Evolutionary conservation across 2,329 filamentous ascomycete genomes (phyloP).

Genomic region (Ophiostoma populinum): DNA sequence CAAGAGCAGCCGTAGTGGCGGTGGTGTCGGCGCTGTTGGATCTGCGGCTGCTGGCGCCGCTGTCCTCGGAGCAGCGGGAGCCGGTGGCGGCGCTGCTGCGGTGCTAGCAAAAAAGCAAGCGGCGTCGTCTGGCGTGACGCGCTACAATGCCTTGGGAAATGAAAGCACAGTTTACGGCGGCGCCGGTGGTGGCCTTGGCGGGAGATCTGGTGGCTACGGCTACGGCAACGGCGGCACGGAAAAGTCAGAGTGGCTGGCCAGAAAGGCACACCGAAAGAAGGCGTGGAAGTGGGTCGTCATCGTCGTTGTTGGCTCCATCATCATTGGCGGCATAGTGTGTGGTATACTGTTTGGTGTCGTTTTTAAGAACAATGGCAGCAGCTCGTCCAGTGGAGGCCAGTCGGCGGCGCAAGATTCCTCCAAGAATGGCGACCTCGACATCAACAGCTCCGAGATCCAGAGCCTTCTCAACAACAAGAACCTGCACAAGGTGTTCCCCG

Average conservation of each 20-base stretch:
- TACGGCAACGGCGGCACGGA: slow-evolving; percentile 25
- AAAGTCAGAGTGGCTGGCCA: slow-evolving; percentile 47
- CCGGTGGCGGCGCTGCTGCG: slow-evolving; percentile 6
- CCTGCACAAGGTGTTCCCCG: slow-evolving; percentile 85
- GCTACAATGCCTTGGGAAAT: slow-evolving; percentile 39
- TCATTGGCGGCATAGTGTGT: slow-evolving; percentile 55
- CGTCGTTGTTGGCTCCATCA: slow-evolving; percentile 41
- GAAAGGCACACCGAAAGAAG: slow-evolving; percentile 41
- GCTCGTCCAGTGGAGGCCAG: too few relatives aligned
- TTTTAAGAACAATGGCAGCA: slow-evolving; percentile 28
- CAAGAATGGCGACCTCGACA: slow-evolving; percentile 52
- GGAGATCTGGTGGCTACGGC: not conserved
- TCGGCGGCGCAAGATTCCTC: slow-evolving; percentile 42
- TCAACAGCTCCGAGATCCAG: slow-evolving; percentile 59
- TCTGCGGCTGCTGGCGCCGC: slow-evolving; percentile 16
- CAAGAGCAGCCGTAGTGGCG: slow-evolving; percentile 17
- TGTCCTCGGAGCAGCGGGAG: slow-evolving; percentile 15
- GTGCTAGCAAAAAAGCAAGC: slow-evolving; percentile 17
- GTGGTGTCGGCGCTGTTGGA: slow-evolving; percentile 1
- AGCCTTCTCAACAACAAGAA: slow-evolving; percentile 61
- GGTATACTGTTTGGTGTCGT: slow-evolving; percentile 60
- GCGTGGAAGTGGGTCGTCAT: slow-evolving; percentile 57
- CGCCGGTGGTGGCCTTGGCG: not conserved
- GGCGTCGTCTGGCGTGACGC: slow-evolving; percentile 9
- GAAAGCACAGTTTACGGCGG: slow-evolving; percentile 2